Conservation (phyloP, 495 filamentous ascomycete species). For the Aspergillus sparsus region DNA sequence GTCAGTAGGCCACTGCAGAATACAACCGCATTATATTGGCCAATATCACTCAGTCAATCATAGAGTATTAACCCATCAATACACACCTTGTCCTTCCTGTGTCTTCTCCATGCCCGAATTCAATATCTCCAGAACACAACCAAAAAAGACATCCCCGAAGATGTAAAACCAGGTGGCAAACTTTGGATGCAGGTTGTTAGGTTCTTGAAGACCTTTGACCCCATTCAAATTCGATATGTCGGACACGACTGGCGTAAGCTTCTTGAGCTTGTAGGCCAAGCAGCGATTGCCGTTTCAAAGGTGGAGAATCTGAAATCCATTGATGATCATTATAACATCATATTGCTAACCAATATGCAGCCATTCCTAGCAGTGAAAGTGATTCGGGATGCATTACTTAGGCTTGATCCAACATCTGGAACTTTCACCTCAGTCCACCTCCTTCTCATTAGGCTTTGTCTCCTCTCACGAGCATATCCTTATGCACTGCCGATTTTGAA, state of each 20-base stretch:
- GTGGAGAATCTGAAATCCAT: slow-evolving; percentile 34
- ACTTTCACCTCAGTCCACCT: slow-evolving; percentile 71
- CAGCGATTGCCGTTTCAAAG: slow-evolving; percentile 43
- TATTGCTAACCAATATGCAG: slow-evolving; percentile 37
- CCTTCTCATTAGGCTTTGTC: slow-evolving; percentile 59
- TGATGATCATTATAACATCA: not conserved
- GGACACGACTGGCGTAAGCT: slow-evolving; percentile 55
- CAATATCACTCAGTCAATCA: not conserved
- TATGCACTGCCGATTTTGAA: slow-evolving; percentile 67
- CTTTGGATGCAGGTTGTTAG: slow-evolving; percentile 51
- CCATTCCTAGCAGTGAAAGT: slow-evolving; percentile 60
- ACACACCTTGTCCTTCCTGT: slow-evolving; percentile 47
- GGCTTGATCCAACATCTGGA: slow-evolving; percentile 68
- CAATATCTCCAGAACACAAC: slow-evolving; percentile 27
- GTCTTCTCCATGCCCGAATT: slow-evolving; percentile 40
- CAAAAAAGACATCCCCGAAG: slow-evolving; percentile 23
- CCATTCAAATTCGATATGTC: slow-evolving; percentile 60
- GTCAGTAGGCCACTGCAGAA: slow-evolving; percentile 24
- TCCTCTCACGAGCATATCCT: slow-evolving; percentile 54
- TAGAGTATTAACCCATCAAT: slow-evolving; percentile 45
- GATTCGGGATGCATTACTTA: slow-evolving; percentile 66
- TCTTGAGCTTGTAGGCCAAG: slow-evolving; percentile 45
- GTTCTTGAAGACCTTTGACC: slow-evolving; percentile 58
- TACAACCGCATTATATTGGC: not conserved
- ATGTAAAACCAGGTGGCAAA: slow-evolving; percentile 33